Conservation (phyloP, 192 early-diverging fungal species). For the Gryganskiella cystojenkinii region DNA sequence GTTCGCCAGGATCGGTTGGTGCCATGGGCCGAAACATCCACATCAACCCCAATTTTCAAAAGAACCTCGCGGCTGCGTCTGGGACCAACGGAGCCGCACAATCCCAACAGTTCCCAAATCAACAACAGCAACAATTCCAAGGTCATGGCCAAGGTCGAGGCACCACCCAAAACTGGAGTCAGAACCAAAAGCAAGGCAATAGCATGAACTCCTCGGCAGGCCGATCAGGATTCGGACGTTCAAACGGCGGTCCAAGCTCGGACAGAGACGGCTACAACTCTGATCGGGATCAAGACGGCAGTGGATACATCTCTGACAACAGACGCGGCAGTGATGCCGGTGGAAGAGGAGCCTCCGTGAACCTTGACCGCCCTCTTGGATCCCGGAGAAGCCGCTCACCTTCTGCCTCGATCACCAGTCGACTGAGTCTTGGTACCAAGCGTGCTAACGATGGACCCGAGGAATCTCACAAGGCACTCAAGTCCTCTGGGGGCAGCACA, state of each 20-base stretch:
- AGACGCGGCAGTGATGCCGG: not conserved
- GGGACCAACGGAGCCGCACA: not conserved
- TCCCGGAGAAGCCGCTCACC: not conserved
- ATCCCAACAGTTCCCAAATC: conserved; percentile 1
- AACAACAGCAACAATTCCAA: conserved; percentile 11
- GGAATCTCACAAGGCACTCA: conserved; percentile 23
- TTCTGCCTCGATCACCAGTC: conserved; percentile 15
- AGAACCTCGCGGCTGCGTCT: conserved; percentile 14
- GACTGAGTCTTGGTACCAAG: conserved; percentile 25
- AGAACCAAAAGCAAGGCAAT: not conserved
- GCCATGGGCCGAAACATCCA: conserved; percentile 38
- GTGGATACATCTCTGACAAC: not conserved
- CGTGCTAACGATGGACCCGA: conserved; percentile 13
- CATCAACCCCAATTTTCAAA: conserved; percentile 50
- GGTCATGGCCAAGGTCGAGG: conserved; percentile 2
- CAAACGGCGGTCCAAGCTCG: not conserved
- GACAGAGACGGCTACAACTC: conserved; percentile 10
- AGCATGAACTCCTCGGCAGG: not conserved
- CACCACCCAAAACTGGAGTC: conserved; percentile 6
- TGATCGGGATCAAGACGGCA: not conserved
- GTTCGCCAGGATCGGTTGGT: not conserved
- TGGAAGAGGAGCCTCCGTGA: conserved; percentile 11
- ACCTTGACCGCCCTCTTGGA: no score
- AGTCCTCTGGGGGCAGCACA: conserved; percentile 17
- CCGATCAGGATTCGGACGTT: not conserved